These are phyloP conservation scores for Spathaspora boniae DNA, from an alignment of 805 yeast species.

Conservation along the genomic window DNA sequence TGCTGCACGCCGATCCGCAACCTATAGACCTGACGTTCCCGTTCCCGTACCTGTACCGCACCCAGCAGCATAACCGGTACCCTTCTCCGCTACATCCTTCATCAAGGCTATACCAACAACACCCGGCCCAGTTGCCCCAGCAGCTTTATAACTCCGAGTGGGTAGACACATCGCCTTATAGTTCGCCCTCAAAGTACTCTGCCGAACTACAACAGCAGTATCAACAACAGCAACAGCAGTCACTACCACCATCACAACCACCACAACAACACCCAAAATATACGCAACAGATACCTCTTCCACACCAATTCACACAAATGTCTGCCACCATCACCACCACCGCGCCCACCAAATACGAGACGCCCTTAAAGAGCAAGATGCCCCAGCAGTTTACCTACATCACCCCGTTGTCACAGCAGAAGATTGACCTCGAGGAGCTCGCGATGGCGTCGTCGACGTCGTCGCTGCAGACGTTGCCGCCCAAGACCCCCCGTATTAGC, in stretches of 20 bases:
- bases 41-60: no score
- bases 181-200: slow-evolving; percentile 5
- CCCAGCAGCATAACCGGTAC: no score
- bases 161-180: slow-evolving; percentile 6
- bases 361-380: slow-evolving; percentile 6
- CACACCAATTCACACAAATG: slow-evolving; percentile 7
- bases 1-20: no score
- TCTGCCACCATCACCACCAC: slow-evolving; percentile 7
- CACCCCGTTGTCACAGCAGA: slow-evolving; percentile 6
- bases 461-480: not conserved
- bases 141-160: slow-evolving; percentile 6
- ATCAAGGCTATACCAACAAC: slow-evolving; percentile 5
- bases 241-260: not conserved
- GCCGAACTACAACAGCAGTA: slow-evolving; percentile 5
- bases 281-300: not conserved
- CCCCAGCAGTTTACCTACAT: slow-evolving; percentile 1
- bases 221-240: slow-evolving; percentile 1
- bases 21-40: no score
- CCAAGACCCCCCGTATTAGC: slow-evolving; percentile 6
- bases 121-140: no score
- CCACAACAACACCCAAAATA: not conserved
- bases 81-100: slow-evolving; percentile 8
- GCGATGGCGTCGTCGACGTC: not conserved
- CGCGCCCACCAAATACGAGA: slow-evolving; percentile 6
- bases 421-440: not conserved